Percentiles rank a stretch among this genome's conserved stretches.
phyloP scores from a whole-genome alignment of 2,329 filamentous ascomycete species.

The Cercospora sesami region DNA sequence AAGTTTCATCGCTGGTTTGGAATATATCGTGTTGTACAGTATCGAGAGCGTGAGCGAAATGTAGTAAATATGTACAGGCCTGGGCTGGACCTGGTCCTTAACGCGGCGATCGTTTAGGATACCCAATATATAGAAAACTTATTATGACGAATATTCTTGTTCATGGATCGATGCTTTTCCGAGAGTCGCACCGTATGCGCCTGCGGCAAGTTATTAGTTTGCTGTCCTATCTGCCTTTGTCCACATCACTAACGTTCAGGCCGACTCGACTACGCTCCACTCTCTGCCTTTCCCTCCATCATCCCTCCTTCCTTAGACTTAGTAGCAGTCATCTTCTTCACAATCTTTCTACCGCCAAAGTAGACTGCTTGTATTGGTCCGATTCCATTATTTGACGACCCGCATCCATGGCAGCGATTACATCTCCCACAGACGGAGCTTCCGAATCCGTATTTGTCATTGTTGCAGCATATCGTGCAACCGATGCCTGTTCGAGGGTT shows the following conservation, averaged over 20 bases:
- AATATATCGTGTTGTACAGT: slow-evolving; percentile 5
- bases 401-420: slow-evolving; percentile 22
- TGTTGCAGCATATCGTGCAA: slow-evolving; percentile 17
- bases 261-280: background rate
- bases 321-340: slow-evolving; percentile 14
- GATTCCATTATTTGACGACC: slow-evolving; percentile 21
- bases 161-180: background rate
- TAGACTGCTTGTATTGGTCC: slow-evolving; percentile 23
- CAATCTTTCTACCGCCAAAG: slow-evolving; percentile 17
- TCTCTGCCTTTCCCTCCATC: background rate
- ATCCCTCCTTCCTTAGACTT: background rate
- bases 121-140: slow-evolving; percentile 1
- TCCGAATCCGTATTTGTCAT: slow-evolving; percentile 21
- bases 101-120: background rate
- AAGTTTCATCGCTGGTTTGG: background rate
- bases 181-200: background rate
- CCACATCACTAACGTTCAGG: background rate
- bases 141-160: slow-evolving; percentile 1
- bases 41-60: background rate
- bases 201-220: background rate
- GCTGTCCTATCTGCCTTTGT: background rate
- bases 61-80: background rate
- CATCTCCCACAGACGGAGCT: slow-evolving; percentile 21
- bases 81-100: background rate
- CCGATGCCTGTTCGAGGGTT: background rate